Base-by-base conservation (phyloP, 129 eudicot genomes). In the Flaveria linearis region DNA sequence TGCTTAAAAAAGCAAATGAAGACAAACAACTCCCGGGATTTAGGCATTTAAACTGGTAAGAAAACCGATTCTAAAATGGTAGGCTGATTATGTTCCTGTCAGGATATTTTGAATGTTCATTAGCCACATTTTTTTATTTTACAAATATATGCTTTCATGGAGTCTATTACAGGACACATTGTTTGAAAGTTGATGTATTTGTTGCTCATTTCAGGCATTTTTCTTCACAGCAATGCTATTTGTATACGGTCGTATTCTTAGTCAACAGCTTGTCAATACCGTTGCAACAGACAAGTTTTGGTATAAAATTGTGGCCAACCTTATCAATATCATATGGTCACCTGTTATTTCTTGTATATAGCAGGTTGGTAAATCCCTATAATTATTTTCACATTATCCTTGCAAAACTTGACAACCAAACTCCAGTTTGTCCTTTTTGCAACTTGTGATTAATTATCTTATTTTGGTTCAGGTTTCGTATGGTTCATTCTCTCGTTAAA, bases 201-300 rank as follows among this genome's bases (percentile, higher is more conserved):
- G 43, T 47, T 68, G 74, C 68, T 70, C 39, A 70, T 76, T 85
- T 76, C 93, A 94, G 99, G 99, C 96, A 91, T 91, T 94, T 36
- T 94, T 94, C 99, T 91, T 91, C 87, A 94, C 99, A 23, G 98
- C 98, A 5, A 89, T 94, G 98, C 86, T 94, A 30, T 94, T 91
- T 83, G 98, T 94, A 50, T 94, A 94, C 43, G 99, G 99, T 53
- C 99, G 99, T 5, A 88, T 94, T 74, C 97, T 94, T 81, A 94
- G 93, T 80, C 99, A 91, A 60, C 87, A 91, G 69, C 92, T 94
- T 33, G 96, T 91, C 86, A 94, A 94, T 76, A 94, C 99, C 1
- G 99, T 94, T 61, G 85, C 88, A 50, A 78, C 87, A 64, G 99
- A 91, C 93, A 89, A 91, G 79, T 78, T 86, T 74, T 76, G 87